Evolutionary conservation across 495 filamentous ascomycete species (phyloP), one percentile per base, ranked within the genome.

Genomic region (Tuber brumale): DNA sequence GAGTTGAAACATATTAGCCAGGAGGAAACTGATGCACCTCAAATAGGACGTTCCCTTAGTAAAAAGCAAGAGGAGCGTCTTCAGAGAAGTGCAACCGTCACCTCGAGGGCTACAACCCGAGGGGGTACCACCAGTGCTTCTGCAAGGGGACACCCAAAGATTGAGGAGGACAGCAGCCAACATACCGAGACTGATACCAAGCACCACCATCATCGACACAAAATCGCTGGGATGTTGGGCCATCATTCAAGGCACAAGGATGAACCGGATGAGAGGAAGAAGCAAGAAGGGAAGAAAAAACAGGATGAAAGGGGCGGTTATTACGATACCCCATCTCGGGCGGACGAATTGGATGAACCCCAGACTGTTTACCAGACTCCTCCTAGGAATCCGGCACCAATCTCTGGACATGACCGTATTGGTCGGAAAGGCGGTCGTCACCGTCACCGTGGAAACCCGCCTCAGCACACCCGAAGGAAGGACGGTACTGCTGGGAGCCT

Each of bases 1-100:
- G 94, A 93, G 72, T 86, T 97, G 75, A 90, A 89, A 83, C 93
- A 92, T 83, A 94, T 97, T 80, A 96, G 91, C 83, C 97, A 97
- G 83, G 93, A 96, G 81, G 94, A 97, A 93, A 82, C 88, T 92
- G 75, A 92, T 92, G 3, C 88, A 14, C 75, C 84, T 72, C 80
- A 74, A 23, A 42, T 83, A 61, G 78, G 72, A 18, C 73, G 81
- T 31, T 78, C 81, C 39, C 79, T 78, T 41, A 82, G 80, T 46
- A 82, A 74, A 74, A 79, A 51, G 48, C 72, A 83, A 51, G 80
- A 83, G 41, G 78, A 78, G 43, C 82, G 77, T 16, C 72, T 82
- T 57, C 75, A 80, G 46, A 69, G 74, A 57, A 77, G 81, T 14
- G 61, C 80, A 43, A 82, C 81, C 27, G 77, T 81, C 44, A 70